Conservation (phyloP, 2,329 filamentous ascomycete species). For the Nemania abortiva region DNA sequence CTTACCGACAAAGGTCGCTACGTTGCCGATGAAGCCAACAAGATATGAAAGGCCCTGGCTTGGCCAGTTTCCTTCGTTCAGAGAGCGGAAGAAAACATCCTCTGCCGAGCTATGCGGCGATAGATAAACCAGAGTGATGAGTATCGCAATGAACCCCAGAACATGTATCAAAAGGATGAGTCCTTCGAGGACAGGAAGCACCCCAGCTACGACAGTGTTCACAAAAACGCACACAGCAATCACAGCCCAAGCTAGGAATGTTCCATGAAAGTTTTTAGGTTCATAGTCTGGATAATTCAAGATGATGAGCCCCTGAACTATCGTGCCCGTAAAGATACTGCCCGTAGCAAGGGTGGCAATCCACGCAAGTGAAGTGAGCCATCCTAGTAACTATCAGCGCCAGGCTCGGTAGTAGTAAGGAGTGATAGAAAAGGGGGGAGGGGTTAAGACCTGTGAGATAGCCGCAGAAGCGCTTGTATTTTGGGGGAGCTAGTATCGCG, state of each 20-base stretch:
- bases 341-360: slow-evolving; percentile 38
- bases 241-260: slow-evolving; percentile 38
- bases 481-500: slow-evolving; percentile 36
- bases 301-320: slow-evolving; percentile 41
- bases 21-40: slow-evolving; percentile 40
- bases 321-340: slow-evolving; percentile 38
- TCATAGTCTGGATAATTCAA: slow-evolving; percentile 37
- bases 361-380: slow-evolving; percentile 40
- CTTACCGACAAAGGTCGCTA: slow-evolving; percentile 39
- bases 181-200: slow-evolving; percentile 37
- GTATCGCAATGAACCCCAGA: slow-evolving; percentile 39
- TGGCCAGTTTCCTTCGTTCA: slow-evolving; percentile 40
- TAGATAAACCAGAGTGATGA: slow-evolving; percentile 38
- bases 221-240: slow-evolving; percentile 37
- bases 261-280: slow-evolving; percentile 32
- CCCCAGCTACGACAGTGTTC: slow-evolving; percentile 36
- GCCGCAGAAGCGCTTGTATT: slow-evolving; percentile 39
- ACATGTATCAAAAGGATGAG: slow-evolving; percentile 39
- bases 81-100: slow-evolving; percentile 32
- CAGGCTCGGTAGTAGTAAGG: not conserved
- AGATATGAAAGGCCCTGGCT: slow-evolving; percentile 38
- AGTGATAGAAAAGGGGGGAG: not conserved
- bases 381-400: slow-evolving; percentile 32
- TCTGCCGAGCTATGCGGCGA: slow-evolving; percentile 31
- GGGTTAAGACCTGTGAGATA: slow-evolving; percentile 39